These are phyloP conservation scores for Xylariaceae sp. DNA, from an alignment of 2,329 filamentous ascomycete species.

Conservation along the genomic window DNA sequence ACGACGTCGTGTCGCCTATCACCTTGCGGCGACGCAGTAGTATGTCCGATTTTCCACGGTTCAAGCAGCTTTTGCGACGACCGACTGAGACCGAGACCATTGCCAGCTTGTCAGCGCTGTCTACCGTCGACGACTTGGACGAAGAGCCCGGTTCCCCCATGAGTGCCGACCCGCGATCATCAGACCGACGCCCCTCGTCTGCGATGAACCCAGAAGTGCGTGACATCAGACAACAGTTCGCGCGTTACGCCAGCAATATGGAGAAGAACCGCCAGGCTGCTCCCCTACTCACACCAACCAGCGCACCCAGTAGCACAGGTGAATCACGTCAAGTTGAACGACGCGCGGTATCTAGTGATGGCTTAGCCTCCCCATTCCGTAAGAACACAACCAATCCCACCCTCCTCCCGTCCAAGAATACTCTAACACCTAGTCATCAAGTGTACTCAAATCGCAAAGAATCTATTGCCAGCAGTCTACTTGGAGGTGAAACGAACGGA, in stretches of 20 bases:
- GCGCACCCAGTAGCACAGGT: not conserved
- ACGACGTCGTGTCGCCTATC: constrained; percentile 21
- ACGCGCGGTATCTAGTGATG: not conserved
- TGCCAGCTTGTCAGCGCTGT: constrained; percentile 1
- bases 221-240: constrained; percentile 12
- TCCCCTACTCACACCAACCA: not conserved
- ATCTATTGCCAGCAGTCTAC: not conserved
- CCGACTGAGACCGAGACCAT: constrained; percentile 15
- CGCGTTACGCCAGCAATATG: constrained; percentile 7
- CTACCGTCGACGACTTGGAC: not conserved
- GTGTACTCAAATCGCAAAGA: not conserved
- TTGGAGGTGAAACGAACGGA: not conserved
- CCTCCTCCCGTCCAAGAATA: not conserved
- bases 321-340: not conserved
- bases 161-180: constrained; percentile 7
- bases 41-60: constrained; percentile 24
- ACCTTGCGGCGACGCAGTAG: constrained; percentile 25
- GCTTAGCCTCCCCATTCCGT: not conserved
- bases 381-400: constrained; percentile 1
- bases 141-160: not conserved
- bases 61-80: constrained; percentile 7
- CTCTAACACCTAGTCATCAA: not conserved
- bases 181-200: constrained; percentile 16
- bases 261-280: not conserved
- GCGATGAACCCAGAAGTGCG: no score